Base-by-base conservation (phyloP, 306 rosid species). In the Vigna hirtella region DNA sequence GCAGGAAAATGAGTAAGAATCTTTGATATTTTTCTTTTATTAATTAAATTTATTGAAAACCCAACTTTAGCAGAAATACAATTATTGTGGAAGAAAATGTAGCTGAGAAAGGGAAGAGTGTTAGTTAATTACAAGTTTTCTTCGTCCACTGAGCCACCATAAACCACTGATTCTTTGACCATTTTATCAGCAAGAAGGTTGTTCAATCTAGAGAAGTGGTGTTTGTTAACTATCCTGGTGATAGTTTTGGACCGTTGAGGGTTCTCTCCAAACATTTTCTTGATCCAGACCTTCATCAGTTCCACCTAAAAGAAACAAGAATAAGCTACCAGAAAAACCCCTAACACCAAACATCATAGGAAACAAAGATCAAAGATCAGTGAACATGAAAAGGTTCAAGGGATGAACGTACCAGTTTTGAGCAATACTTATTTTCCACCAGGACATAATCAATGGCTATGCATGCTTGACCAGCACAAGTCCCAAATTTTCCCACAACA, bases 401-500 rank as follows among this genome's bases (percentile, higher is more conserved):
- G n/a, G 36, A 70, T 71, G 9, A 5, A 11, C 18, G 9, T 83
- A 92, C 97, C 88, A 91, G 28, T 52, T 65, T 82, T n/a, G 85
- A 26, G 70, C 63, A 18, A 67, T 76, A 87, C n/a, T 50, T 77
- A 28, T 64, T 85, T 66, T 93, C 97, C 38, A 82, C 91, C 0
- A 93, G 81, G 22, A 90, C 30, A 69, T 93, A 89, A 67, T 90
- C 96, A 3, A 93, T 81, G 17, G 92, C 87, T 24, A 93, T 81
- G 87, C 97, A 90, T 69, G 91, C 97, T 82, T 93, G 97, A 72
- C 96, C 97, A 24, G 85, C 91, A 79, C 96, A 93, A 14, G 89
- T 11, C 18, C 93, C 97, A 72, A 13, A 90, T 81, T 92, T 92
- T 6, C 91, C 97, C 20, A 85, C 83, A 4, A 85, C 26, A 69